Base-by-base conservation (phyloP, 805 yeast species). In the Citeromyces nyonsensis region DNA sequence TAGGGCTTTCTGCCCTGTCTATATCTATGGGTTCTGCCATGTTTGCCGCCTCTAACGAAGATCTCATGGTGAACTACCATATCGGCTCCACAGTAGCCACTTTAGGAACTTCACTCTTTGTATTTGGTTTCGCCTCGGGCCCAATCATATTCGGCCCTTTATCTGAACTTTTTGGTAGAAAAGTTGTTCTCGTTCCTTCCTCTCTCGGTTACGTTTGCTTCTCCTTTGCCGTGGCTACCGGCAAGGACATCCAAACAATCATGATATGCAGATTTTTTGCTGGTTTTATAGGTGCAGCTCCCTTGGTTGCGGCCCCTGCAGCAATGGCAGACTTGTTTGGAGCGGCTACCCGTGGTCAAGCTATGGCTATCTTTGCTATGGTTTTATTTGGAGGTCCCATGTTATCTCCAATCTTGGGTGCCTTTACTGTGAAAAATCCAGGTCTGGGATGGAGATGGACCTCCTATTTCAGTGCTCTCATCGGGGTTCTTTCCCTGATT, bases 91-190 rank as follows among this genome's bases (percentile, higher is more conserved):
- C 73, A 8, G 86, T 74, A n/a, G 77, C 79, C 10, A 66, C 81
- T 14, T 61, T 88, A 30, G 80, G 83, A 35, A 66, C 84, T 7
- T 73, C 95, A 0, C 60, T 85, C 15, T 86, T 71, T 44, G 95
- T 86, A n/a, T 52, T 84, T 28, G 97, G 96, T 8, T 88, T 85
- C 54, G 96, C 95, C 1, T 66, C 83, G 1, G 95, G 96, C 12
- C 97, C 97, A 3, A 61, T 86, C 32, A 45, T 83, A 25, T 86
- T 91, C 84, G 95, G 91, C 15, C 95, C 94, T 4, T 49, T 80
- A 25, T 76, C 88, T n/a, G 94, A 80, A 50, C 45, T 77, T 25
- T 75, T 63, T 41, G 91, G 93, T 34, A 68, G 94, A 52, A 68
- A 69, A 49, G 52, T 65, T 11, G 73, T 81, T 10, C 44, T 80